phyloP scores from a whole-genome alignment of 768 basidiomycete species.

The Suillus bovinus region DNA sequence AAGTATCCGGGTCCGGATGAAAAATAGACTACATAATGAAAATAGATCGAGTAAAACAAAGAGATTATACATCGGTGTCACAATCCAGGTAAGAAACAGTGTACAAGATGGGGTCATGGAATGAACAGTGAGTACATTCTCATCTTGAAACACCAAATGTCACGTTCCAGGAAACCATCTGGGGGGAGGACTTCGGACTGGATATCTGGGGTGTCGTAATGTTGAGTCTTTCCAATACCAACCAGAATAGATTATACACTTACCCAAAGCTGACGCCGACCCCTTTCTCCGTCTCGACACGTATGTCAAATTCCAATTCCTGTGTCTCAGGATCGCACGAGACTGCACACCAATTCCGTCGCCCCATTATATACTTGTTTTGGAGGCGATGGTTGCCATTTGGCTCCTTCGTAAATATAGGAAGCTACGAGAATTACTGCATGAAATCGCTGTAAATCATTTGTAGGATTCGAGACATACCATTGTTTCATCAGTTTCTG shows the following conservation, averaged over 20 bases:
- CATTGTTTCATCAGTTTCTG: conserved; percentile 87
- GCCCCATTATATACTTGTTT: conserved; percentile 82
- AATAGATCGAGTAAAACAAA: background rate
- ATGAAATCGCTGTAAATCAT: background rate
- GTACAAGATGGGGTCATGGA: background rate
- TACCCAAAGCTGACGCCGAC: conserved; percentile 79
- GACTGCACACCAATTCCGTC: conserved; percentile 85
- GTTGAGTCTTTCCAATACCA: conserved; percentile 3
- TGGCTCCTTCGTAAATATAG: conserved; percentile 75
- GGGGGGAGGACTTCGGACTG: conserved; percentile 44
- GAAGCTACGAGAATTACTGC: conserved; percentile 50
- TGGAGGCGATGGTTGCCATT: conserved; percentile 69
- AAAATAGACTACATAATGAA: too few species aligned
- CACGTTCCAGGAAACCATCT: conserved; percentile 33
- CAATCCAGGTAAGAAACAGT: background rate
- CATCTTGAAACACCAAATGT: background rate
- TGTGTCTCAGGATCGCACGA: conserved; percentile 56
- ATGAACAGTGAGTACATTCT: background rate
- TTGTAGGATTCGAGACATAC: conserved; percentile 35
- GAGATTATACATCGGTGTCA: background rate
- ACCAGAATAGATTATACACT: conserved; percentile 25
- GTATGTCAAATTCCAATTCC: conserved; percentile 78
- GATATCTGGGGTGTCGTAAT: conserved; percentile 37
- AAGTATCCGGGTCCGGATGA: too few species aligned
- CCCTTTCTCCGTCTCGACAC: conserved; percentile 85